Conservation (phyloP, 768 basidiomycete genomes). For the Asterophora parasitica region DNA sequence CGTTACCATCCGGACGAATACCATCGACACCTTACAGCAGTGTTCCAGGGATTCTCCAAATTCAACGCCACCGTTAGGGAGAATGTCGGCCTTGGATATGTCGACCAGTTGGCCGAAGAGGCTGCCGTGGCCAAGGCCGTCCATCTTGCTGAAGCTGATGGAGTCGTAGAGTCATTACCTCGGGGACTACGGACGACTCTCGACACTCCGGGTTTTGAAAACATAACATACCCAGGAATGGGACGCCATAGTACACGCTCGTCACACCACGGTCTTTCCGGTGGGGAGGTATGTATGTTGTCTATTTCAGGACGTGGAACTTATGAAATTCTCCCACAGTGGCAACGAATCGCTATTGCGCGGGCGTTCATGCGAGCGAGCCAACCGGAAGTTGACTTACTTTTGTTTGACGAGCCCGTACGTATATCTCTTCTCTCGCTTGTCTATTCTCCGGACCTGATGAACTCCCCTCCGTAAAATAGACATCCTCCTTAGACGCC, state of each 20-base stretch:
- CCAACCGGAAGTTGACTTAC: constrained; percentile 68
- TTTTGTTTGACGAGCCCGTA: constrained; percentile 85
- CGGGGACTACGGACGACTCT: constrained; percentile 71
- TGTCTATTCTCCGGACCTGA: neutral
- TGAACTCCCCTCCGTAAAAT: constrained; percentile 7
- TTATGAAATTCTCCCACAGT: constrained; percentile 40
- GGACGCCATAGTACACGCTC: constrained; percentile 21
- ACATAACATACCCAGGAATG: constrained; percentile 42
- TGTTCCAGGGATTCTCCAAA: constrained; percentile 84
- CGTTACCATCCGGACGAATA: constrained; percentile 62
- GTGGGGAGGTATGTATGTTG: constrained; percentile 64
- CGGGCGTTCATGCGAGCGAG: constrained; percentile 83
- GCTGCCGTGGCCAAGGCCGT: constrained; percentile 62
- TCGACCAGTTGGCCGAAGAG: constrained; percentile 55
- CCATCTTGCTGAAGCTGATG: constrained; percentile 64
- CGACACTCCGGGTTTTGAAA: constrained; percentile 57
- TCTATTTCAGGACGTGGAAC: neutral
- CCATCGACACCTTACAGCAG: constrained; percentile 70
- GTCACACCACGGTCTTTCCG: constrained; percentile 66
- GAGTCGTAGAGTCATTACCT: constrained; percentile 61
- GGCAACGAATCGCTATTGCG: constrained; percentile 84
- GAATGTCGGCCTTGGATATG: constrained; percentile 81
- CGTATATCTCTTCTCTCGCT: constrained; percentile 18
- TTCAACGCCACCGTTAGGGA: constrained; percentile 74
- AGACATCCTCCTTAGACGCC: constrained; percentile 80